Conservation (phyloP, 345 rosid species). For the Gynandropsis gynandra region DNA sequence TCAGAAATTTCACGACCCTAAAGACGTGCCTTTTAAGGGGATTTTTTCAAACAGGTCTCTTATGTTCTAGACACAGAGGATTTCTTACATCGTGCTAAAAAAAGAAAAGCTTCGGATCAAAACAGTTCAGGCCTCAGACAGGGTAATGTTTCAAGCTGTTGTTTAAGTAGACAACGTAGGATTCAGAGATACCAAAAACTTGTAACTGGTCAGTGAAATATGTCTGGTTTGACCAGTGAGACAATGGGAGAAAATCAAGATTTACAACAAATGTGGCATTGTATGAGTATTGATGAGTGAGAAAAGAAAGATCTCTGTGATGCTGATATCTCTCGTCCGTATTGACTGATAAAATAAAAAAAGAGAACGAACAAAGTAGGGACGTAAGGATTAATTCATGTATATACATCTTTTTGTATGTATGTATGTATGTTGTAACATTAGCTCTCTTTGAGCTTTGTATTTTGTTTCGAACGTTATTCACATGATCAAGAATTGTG, state of each 20-base stretch:
- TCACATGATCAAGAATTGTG: too few species aligned
- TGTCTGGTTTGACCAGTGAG: slow-evolving; percentile 6
- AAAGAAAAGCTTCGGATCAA: slow-evolving; percentile 24
- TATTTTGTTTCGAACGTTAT: too few species aligned
- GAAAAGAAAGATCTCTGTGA: slow-evolving; percentile 16
- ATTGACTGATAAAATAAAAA: slow-evolving; percentile 15
- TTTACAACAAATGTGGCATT: slow-evolving; percentile 10
- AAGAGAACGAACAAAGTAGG: too few species aligned
- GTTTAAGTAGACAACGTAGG: slow-evolving; percentile 33
- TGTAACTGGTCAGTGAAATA: slow-evolving; percentile 17
- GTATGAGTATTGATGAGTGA: too few species aligned
- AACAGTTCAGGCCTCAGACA: slow-evolving; percentile 26
- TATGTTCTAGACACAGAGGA: slow-evolving; percentile 95
- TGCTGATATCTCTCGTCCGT: slow-evolving; percentile 12
- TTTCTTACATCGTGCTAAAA: slow-evolving; percentile 47
- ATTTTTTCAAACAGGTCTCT: slow-evolving; percentile 50
- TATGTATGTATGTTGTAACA: too few species aligned
- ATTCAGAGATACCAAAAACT: slow-evolving; percentile 41
- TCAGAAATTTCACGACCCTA: background rate
- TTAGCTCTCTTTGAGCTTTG: too few species aligned
- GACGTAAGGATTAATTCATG: too few species aligned
- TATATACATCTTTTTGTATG: too few species aligned
- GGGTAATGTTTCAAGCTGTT: slow-evolving; percentile 25
- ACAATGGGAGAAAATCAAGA: slow-evolving; percentile 12
- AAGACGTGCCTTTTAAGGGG: slow-evolving; percentile 2